Evolutionary conservation across 108 stramenopile genomes (phyloP), one percentile per base, ranked within the genome.

Genomic region (Nitzschia sp.): DNA sequence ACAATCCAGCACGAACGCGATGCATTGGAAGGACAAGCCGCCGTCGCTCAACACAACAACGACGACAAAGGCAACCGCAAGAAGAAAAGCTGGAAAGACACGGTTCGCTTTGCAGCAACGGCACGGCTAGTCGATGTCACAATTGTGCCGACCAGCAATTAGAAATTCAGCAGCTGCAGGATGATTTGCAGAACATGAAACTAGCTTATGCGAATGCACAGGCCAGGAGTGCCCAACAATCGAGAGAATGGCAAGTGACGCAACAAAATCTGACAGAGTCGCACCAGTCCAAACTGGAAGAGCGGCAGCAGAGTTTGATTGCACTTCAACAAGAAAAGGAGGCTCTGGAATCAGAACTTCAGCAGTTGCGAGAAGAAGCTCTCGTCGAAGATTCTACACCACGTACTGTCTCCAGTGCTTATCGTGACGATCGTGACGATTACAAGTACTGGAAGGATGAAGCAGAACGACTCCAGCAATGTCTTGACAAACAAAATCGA

Each of bases 321-420:
- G 22, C 19, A 13, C 3, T 72, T 36, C 30, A 72, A 53, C 30
- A 45, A 38, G 53, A 72, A 56, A 15, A n/a, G 11, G 26, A 63
- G 19, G 3, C 32, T 25, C 27, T 72, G 22, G 35, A 41, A 19
- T 2, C 22, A 5, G 61, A 71, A 61, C 52, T 30, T 21, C 21
- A 50, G 21, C 17, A 30, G n/a, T 0, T 71, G 23, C 47, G 35
- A 33, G 55, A 58, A 69, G 27, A 31, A 30, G 16, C 25, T n/a
- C n/a, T n/a, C n/a, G n/a, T n/a, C n/a, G 38, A 41, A 41, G 38
- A 41, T 23, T 45, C 45, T 23, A 17, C 62, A 46, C 16, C 31
- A 60, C 31, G 25, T 33, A 23, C n/a, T n/a, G n/a, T n/a, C n/a
- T n/a, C n/a, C n/a, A n/a, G n/a, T n/a, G 6, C 13, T 6, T 9